These are phyloP conservation scores for Ilex aquifolium DNA, from an alignment of 257 asterid genomes.

Conservation along the genomic window DNA sequence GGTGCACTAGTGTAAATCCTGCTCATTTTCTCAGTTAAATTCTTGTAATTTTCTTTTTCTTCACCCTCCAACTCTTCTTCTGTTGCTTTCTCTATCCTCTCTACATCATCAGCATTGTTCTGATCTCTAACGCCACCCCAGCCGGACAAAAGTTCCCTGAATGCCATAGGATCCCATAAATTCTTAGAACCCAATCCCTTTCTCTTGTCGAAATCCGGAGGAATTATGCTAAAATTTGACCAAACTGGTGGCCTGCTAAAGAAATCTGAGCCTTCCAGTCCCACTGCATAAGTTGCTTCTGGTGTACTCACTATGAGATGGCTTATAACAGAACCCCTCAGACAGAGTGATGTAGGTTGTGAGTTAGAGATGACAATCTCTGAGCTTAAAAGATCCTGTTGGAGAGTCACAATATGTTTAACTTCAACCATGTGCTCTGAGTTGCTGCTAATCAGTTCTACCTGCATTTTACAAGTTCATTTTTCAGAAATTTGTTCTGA, in stretches of 20 bases:
- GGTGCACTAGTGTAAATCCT: slow-evolving; percentile 63
- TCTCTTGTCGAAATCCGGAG: slow-evolving; percentile 31
- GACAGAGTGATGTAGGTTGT: slow-evolving; percentile 22
- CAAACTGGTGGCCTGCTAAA: slow-evolving; percentile 39
- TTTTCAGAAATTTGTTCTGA: no score
- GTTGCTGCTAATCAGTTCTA: slow-evolving; percentile 40
- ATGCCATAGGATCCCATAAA: slow-evolving; percentile 19
- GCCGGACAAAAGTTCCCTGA: slow-evolving; percentile 32
- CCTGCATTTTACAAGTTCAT: slow-evolving; percentile 25
- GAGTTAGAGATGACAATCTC: slow-evolving; percentile 42
- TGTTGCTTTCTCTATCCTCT: slow-evolving; percentile 7
- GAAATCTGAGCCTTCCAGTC: slow-evolving; percentile 66
- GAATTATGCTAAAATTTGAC: slow-evolving; percentile 47
- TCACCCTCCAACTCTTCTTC: slow-evolving; percentile 38
- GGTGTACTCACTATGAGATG: slow-evolving; percentile 77
- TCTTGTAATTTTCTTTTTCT: slow-evolving; percentile 71
- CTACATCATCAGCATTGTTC: slow-evolving; percentile 6
- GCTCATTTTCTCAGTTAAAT: slow-evolving; percentile 51
- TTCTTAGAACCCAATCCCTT: slow-evolving; percentile 14
- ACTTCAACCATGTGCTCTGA: slow-evolving; percentile 24
- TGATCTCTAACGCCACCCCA: slow-evolving; percentile 13
- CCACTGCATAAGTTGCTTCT: slow-evolving; percentile 64
- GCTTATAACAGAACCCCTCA: slow-evolving; percentile 54
- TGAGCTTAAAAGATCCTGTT: slow-evolving; percentile 40
- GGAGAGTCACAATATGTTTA: slow-evolving; percentile 43